These are phyloP conservation scores for Plasmodium inui DNA, from an alignment of 169 alveolate species.

Conservation along the genomic window DNA sequence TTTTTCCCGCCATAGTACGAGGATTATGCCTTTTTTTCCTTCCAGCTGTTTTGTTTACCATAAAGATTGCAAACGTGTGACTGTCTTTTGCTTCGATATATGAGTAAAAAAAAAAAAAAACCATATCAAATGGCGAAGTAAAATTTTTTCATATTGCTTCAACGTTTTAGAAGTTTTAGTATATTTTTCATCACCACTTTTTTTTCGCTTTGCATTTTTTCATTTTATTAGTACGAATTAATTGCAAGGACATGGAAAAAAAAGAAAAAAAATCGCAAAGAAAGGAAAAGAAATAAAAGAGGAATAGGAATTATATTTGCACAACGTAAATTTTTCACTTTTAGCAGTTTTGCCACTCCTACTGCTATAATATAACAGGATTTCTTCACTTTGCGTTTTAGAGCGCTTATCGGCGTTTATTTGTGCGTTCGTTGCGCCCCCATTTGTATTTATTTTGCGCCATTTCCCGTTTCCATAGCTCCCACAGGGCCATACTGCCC, in stretches of 20 bases:
- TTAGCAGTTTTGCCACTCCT: not conserved
- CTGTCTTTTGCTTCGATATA: not conserved
- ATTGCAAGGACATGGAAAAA: not conserved
- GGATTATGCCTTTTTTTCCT: not conserved
- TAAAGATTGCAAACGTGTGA: not conserved
- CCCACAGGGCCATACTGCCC: not conserved
- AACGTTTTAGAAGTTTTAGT: not conserved
- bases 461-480: not conserved
- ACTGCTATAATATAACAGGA: constrained; percentile 6
- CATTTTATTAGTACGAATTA: not conserved
- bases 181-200: not conserved
- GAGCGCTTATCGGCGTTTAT: not conserved
- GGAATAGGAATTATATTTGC: not conserved
- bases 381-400: not conserved
- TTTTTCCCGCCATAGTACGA: not conserved
- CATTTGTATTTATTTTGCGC: not conserved
- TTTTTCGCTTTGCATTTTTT: not conserved
- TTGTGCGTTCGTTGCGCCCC: not conserved
- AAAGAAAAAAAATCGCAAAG: not conserved
- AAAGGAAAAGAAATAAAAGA: not conserved
- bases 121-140: not conserved
- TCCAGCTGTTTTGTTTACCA: not conserved
- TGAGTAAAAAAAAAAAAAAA: not conserved
- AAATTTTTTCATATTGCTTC: not conserved
- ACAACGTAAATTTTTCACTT: not conserved